A percentile compares a stretch with the other conserved stretches of the same genome.
phyloP scores from a whole-genome alignment of 176 grass and related monocot genomes.

The Calamus simplicifolius region DNA sequence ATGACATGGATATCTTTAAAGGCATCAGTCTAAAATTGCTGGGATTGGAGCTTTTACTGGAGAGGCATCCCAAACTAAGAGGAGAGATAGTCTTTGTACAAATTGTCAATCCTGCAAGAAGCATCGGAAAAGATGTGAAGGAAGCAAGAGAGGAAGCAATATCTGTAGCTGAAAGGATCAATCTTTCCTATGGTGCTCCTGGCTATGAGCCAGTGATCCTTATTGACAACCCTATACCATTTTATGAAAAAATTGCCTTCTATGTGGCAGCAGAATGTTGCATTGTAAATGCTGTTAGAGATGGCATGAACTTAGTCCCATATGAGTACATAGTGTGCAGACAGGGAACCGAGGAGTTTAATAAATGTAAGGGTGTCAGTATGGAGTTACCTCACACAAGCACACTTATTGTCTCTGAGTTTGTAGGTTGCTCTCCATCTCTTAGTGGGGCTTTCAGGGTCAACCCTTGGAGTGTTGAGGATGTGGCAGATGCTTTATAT shows the following conservation, averaged over 20 bases:
- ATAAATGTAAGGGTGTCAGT: constrained; percentile 2
- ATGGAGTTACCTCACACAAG: constrained; percentile 36
- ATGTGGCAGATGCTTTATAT: constrained; percentile 74
- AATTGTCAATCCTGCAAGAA: constrained; percentile 77
- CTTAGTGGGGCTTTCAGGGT: constrained; percentile 81
- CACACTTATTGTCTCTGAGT: constrained; percentile 76
- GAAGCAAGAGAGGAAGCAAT: constrained; percentile 63
- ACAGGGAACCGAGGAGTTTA: constrained; percentile 46
- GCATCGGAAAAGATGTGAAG: constrained; percentile 82
- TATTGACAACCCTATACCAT: constrained; percentile 38
- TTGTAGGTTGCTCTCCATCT: constrained; percentile 86
- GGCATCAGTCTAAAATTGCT: constrained; percentile 94
- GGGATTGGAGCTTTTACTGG: constrained; percentile 75
- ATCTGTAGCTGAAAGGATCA: constrained; percentile 64
- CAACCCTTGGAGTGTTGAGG: constrained; percentile 88
- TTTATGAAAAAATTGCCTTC: constrained; percentile 70
- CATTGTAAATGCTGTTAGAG: constrained; percentile 73
- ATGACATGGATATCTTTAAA: constrained; percentile 93
- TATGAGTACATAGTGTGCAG: constrained; percentile 93
- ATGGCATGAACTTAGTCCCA: constrained; percentile 83
- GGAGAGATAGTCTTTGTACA: constrained; percentile 67
- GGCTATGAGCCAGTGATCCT: constrained; percentile 70
- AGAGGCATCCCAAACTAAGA: constrained; percentile 49
- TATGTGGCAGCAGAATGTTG: constrained; percentile 77
- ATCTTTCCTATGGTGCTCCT: constrained; percentile 48